phyloP scores from a whole-genome alignment of 2,329 filamentous ascomycete species.

The Epichloe hybrida region DNA sequence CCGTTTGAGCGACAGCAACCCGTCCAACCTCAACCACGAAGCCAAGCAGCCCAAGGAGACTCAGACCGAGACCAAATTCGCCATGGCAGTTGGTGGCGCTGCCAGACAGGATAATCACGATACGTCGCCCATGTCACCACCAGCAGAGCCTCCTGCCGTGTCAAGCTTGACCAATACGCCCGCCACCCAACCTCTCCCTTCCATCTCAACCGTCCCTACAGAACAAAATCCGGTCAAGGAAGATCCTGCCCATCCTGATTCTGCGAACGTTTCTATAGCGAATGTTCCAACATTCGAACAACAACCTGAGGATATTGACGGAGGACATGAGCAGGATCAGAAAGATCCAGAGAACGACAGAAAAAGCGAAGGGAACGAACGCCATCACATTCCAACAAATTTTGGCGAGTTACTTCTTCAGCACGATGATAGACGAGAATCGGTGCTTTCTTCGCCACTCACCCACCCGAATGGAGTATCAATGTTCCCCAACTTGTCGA shows the following conservation, averaged over 20 bases:
- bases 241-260: not conserved
- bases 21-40: not conserved
- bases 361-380: not conserved
- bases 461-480: slow-evolving; percentile 24
- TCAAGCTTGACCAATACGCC: not conserved
- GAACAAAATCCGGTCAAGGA: not conserved
- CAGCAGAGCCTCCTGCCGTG: not conserved
- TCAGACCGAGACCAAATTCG: not conserved
- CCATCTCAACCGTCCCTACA: not conserved
- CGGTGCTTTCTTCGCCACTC: slow-evolving; percentile 16
- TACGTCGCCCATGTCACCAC: not conserved
- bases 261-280: not conserved
- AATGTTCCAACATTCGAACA: not conserved
- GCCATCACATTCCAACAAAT: no score
- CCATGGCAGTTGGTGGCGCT: not conserved
- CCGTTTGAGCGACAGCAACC: not conserved
- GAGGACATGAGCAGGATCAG: not conserved
- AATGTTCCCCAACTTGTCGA: slow-evolving; percentile 23
- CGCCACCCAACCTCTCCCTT: not conserved
- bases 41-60: not conserved
- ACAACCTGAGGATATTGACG: not conserved
- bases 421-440: slow-evolving; percentile 8
- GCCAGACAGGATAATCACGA: not conserved
- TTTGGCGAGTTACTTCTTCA: not conserved
- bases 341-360: not conserved